Evolutionary conservation across 148 eudicot genomes (phyloP).

Genomic region (Simmondsia chinensis): DNA sequence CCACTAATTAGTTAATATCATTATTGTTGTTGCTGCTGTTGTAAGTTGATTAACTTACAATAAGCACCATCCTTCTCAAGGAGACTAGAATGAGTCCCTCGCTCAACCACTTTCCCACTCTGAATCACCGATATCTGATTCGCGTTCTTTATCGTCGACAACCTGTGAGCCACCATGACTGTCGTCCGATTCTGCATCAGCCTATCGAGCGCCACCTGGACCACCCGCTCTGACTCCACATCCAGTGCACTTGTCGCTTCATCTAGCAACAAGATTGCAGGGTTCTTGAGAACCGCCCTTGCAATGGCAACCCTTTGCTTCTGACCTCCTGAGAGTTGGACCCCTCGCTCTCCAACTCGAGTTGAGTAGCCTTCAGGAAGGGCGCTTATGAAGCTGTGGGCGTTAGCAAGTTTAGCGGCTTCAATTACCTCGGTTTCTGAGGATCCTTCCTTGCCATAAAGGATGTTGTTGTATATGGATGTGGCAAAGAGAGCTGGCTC

Average conservation of each 20-base stretch:
- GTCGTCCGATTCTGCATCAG: slow-evolving; percentile 67
- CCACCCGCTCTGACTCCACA: slow-evolving; percentile 57
- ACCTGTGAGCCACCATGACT: slow-evolving; percentile 54
- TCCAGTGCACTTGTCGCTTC: slow-evolving; percentile 74
- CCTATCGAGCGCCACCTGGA: slow-evolving; percentile 58
- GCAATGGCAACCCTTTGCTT: slow-evolving; percentile 81
- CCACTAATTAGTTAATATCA: no score
- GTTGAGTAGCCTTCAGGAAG: slow-evolving; percentile 75
- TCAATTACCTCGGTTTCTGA: slow-evolving; percentile 54
- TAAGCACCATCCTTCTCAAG: slow-evolving; percentile 44
- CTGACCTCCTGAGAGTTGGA: slow-evolving; percentile 69
- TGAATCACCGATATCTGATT: slow-evolving; percentile 62
- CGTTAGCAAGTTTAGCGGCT: slow-evolving; percentile 61
- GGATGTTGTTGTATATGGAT: slow-evolving; percentile 60
- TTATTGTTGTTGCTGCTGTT: slow-evolving; percentile 35
- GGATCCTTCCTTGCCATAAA: slow-evolving; percentile 64
- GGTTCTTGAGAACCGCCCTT: slow-evolving; percentile 56
- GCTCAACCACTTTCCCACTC: slow-evolving; percentile 57
- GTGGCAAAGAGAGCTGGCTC: slow-evolving; percentile 76
- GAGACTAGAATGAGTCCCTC: slow-evolving; percentile 44
- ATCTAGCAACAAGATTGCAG: slow-evolving; percentile 45
- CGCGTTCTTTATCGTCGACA: slow-evolving; percentile 57
- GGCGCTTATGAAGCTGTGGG: slow-evolving; percentile 57
- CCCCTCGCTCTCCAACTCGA: slow-evolving; percentile 66
- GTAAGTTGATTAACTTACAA: slow-evolving; percentile 40